Evolutionary conservation across 2,329 filamentous ascomycete species (phyloP), one percentile per base, ranked within the genome.

Genomic region (Stemphylium lycopersici): DNA sequence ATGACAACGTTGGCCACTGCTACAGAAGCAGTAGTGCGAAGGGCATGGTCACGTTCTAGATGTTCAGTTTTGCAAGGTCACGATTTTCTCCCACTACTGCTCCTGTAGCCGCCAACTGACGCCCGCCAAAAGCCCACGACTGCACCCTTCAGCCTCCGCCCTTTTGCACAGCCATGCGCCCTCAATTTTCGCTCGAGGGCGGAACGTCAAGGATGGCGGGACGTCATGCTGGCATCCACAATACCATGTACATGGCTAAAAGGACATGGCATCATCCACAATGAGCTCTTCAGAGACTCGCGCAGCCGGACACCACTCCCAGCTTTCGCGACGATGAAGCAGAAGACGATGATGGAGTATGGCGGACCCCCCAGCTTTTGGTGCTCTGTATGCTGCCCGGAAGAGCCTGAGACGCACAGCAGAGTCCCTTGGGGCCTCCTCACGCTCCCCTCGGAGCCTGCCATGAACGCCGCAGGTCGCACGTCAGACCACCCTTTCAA

Each of bases 101-200:
- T 29, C 26, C 7, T 29, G 26, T 29, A 29, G 26, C 26, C 26
- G 26, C 26, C 8, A 11, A 2, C 26, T 29, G 11, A 29, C 26
- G 10, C 8, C 26, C 26, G 10, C 3, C 26, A 29, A 29, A 29
- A 29, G 8, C 7, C 7, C 7, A 29, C 10, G 6, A 6, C 26
- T 2, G 11, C 26, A 29, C 26, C 32, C 22, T 12, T 49, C 32
- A 2, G 20, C 5, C 26, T 52, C 41, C 48, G 48, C 48, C 41
- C 48, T 52, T 46, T 15, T 46, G 41, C 48, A 15, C 40, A 34
- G 33, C 39, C 26, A 43, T 38, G 32, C 51, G 51, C 51, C 45
- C 50, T 53, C 37, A 18, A 1, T 13, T 6, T 11, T 29, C 4
- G 22, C 32, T 6, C 3, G 15, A 53, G 44, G 44, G 50, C 50